phyloP scores from a whole-genome alignment of 169 alveolate species.

The Eimeria maxima region DNA sequence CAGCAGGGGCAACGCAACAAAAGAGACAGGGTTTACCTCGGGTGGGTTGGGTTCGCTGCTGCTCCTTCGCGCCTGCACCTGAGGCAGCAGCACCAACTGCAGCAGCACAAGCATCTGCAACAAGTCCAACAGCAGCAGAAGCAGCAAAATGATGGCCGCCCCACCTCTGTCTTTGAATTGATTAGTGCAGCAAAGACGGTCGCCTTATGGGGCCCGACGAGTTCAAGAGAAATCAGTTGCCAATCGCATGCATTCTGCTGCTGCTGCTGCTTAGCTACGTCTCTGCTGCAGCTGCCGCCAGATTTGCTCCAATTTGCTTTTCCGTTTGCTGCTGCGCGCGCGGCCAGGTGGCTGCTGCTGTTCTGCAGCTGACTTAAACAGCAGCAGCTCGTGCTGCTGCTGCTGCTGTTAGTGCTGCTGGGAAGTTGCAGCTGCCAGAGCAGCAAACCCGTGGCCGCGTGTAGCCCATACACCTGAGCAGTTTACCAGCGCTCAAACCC shows the following conservation, averaged over 20 bases:
- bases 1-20: background rate
- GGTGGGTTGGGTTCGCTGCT: background rate
- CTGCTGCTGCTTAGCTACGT: background rate
- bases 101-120: background rate
- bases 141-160: background rate
- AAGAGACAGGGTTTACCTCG: background rate
- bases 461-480: slow-evolving; percentile 70
- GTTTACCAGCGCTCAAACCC: background rate
- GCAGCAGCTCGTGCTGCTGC: background rate
- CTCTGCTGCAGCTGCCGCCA: background rate
- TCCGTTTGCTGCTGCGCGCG: slow-evolving; percentile 33
- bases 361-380: background rate
- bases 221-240: slow-evolving; percentile 26
- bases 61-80: background rate
- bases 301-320: background rate
- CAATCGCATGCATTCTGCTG: slow-evolving; percentile 9
- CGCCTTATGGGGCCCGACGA: slow-evolving; percentile 5
- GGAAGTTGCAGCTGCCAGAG: slow-evolving; percentile 70
- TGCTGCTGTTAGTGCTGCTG: background rate
- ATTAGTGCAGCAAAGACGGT: slow-evolving; percentile 18
- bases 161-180: background rate
- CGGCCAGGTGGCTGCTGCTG: slow-evolving; percentile 30
- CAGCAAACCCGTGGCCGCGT: slow-evolving; percentile 75
- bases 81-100: slow-evolving; percentile 39
- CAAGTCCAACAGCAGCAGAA: no score